These are phyloP conservation scores for Fusarium sp. DNA, from an alignment of 2,329 filamentous ascomycete genomes.

Conservation along the genomic window DNA sequence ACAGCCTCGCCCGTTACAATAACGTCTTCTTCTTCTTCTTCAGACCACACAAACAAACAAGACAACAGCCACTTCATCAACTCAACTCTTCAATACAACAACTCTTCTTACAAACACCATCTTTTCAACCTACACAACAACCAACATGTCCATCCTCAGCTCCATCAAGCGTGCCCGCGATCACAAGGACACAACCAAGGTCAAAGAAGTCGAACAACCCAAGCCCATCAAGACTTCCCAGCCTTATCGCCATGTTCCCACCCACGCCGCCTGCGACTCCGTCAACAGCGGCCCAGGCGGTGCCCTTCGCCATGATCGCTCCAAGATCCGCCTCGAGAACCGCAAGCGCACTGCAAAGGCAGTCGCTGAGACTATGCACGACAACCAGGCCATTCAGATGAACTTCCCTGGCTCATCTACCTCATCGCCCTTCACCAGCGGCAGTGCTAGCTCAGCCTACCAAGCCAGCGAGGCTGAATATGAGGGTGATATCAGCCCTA, in stretches of 20 bases:
- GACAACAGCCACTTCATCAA: neutral
- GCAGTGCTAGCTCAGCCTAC: slow-evolving; percentile 60
- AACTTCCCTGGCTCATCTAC: slow-evolving; percentile 51
- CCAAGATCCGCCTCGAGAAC: slow-evolving; percentile 63
- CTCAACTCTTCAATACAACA: neutral
- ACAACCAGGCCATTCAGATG: slow-evolving; percentile 50
- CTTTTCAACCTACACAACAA: neutral
- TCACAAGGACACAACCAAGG: slow-evolving; percentile 65
- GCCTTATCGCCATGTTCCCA: slow-evolving; percentile 71
- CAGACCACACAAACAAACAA: slow-evolving; percentile 11
- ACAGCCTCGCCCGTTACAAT: slow-evolving; percentile 3
- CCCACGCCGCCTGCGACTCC: slow-evolving; percentile 69
- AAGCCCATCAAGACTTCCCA: slow-evolving; percentile 52
- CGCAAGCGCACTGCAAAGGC: slow-evolving; percentile 61
- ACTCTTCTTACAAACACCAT: neutral
- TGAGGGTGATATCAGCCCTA: slow-evolving; percentile 34
- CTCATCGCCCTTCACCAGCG: slow-evolving; percentile 60
- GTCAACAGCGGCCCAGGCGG: slow-evolving; percentile 64
- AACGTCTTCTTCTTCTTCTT: slow-evolving; percentile 1
- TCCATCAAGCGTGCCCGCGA: slow-evolving; percentile 63
- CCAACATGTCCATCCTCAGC: slow-evolving; percentile 67
- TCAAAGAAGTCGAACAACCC: slow-evolving; percentile 60
- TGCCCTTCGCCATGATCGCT: slow-evolving; percentile 60
- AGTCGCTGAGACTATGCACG: slow-evolving; percentile 50
- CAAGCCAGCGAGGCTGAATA: slow-evolving; percentile 52